Evolutionary conservation across 1,284 basidiomycete species (phyloP).

Genomic region (Naganishia sp.): DNA sequence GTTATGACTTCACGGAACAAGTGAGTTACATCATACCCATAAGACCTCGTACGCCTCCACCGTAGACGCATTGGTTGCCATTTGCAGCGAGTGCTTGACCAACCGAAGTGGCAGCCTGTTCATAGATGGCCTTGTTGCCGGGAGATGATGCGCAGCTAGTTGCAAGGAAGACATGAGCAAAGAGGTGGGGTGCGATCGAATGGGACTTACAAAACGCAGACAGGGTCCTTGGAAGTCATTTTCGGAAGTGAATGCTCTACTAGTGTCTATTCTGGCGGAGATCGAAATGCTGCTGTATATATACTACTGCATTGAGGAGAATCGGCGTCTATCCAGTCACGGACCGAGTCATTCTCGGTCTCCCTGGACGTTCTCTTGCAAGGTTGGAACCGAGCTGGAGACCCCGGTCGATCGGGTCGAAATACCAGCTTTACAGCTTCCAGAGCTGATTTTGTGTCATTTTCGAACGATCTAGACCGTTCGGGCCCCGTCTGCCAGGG

Average conservation of each 20-base stretch:
- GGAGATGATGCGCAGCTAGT: conserved; percentile 68
- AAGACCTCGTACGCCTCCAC: conserved; percentile 77
- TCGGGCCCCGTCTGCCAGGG: too few relatives aligned
- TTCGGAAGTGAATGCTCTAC: neutral
- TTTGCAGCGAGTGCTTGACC: conserved; percentile 69
- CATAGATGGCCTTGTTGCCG: conserved; percentile 65
- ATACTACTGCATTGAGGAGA: neutral
- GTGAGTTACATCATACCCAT: conserved; percentile 62
- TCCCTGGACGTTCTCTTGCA: too few relatives aligned
- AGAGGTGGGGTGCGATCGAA: neutral
- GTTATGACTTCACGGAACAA: neutral
- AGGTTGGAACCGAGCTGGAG: too few relatives aligned
- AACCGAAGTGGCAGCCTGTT: conserved; percentile 70
- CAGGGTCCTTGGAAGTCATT: conserved; percentile 39
- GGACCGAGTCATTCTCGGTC: too few relatives aligned
- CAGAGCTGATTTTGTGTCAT: too few relatives aligned
- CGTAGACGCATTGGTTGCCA: conserved; percentile 75
- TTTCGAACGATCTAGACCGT: too few relatives aligned
- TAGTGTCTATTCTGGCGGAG: too few relatives aligned
- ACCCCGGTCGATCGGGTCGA: neutral
- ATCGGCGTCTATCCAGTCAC: too few relatives aligned
- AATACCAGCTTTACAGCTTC: neutral
- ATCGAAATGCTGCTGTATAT: neutral
- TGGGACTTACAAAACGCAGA: conserved; percentile 52
- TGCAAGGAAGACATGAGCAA: neutral